These are phyloP conservation scores for Zychaea mexicana DNA, from an alignment of 371 early-diverging fungal genomes.

Conservation along the genomic window DNA sequence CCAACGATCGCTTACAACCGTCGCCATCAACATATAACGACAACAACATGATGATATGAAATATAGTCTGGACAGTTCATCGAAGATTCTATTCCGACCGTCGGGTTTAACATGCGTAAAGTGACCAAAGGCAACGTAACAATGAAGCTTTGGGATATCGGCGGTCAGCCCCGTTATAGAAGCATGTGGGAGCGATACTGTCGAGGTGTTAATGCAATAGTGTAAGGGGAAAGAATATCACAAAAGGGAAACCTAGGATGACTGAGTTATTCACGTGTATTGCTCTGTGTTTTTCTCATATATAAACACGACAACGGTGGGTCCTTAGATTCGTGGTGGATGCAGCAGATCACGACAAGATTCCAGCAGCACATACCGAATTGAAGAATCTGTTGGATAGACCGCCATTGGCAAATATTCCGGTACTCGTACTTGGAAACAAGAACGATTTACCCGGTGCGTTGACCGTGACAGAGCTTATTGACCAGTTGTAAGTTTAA, in stretches of 20 bases:
- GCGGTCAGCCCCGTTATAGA: constrained; percentile 95
- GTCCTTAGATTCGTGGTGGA: constrained; percentile 88
- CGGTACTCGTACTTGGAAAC: constrained; percentile 97
- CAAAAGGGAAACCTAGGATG: too few relatives aligned
- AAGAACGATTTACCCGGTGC: constrained; percentile 98
- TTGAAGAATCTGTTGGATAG: constrained; percentile 89
- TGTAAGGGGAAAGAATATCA: constrained; percentile 68
- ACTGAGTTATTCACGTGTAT: neutral
- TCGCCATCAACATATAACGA: too few relatives aligned
- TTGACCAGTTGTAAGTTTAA: constrained; percentile 80
- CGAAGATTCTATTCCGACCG: constrained; percentile 97
- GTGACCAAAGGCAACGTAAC: constrained; percentile 92
- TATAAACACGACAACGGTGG: neutral
- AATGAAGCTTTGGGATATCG: constrained; percentile 99
- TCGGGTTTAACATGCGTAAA: constrained; percentile 98
- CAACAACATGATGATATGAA: neutral
- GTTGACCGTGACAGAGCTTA: constrained; percentile 87
- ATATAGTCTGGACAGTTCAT: constrained; percentile 88
- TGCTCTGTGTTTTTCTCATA: constrained; percentile 8
- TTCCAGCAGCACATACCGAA: constrained; percentile 92
- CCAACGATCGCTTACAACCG: too few relatives aligned
- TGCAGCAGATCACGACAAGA: constrained; percentile 90
- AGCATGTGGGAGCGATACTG: constrained; percentile 99
- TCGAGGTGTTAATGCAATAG: constrained; percentile 96
- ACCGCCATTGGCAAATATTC: constrained; percentile 90